phyloP scores from a whole-genome alignment of 768 basidiomycete genomes.

The Amanita pallidorosea region DNA sequence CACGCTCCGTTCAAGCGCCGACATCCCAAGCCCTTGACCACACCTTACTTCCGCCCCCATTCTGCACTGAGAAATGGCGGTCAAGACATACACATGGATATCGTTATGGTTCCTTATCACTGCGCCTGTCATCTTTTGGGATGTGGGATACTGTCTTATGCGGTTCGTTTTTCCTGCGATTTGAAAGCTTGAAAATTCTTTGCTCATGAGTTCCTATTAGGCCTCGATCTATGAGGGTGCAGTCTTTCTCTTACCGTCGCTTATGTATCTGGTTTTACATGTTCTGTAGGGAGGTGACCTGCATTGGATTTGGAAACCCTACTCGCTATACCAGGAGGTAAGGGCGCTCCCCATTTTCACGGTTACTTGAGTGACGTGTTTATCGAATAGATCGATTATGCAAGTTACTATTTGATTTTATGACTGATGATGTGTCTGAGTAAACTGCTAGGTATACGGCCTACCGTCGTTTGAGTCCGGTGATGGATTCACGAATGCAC shows the following conservation, averaged over 20 bases:
- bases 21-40: no score
- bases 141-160: constrained; percentile 73
- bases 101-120: constrained; percentile 62
- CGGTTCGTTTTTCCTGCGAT: constrained; percentile 33
- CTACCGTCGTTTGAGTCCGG: constrained; percentile 47
- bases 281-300: constrained; percentile 60
- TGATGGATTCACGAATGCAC: constrained; percentile 80
- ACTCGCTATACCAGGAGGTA: constrained; percentile 66
- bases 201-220: constrained; percentile 22
- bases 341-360: constrained; percentile 20
- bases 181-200: neutral
- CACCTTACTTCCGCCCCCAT: neutral
- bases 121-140: constrained; percentile 63
- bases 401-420: neutral
- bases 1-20: no score
- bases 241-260: neutral
- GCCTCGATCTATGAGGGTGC: constrained; percentile 67
- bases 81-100: constrained; percentile 46
- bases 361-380: neutral
- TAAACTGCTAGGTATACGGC: constrained; percentile 56
- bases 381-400: constrained; percentile 10
- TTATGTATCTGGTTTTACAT: neutral
- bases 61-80: constrained; percentile 25
- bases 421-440: neutral
- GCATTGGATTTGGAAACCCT: constrained; percentile 88